Base-by-base conservation (phyloP, 768 basidiomycete genomes). In the Tricholoma matsutake region DNA sequence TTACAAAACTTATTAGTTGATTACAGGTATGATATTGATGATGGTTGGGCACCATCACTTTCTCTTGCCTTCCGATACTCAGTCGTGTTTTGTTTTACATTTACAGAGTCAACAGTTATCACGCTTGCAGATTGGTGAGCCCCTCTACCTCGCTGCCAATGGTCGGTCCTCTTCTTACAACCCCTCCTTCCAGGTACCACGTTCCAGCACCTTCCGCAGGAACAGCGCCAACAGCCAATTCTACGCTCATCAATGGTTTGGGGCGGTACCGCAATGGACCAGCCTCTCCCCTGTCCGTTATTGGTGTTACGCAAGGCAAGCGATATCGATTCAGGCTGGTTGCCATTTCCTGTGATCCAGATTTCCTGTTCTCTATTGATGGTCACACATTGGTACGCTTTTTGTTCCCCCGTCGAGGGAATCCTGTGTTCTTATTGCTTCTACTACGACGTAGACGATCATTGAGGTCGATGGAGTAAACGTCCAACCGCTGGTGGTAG, bases 281-380 rank as follows among this genome's bases (percentile, higher is more conserved):
- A 6, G 25, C 60, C 2, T 65, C 71, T 2, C 65, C 73, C 1
- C 72, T 85, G 25, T 64, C 84, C 0, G 76, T 85, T 2, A 69
- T 86, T 60, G 72, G 73, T 35, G 82, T 87, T 20, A 49, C 66
- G 4, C 60, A 56, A 0, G 76, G 77, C 11, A 69, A 68, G 47
- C 75, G 83, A 4, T 86, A 86, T 63, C 79, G 86, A 14, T 81
- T 87, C 71, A 79, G 86, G 3, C 37, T 88, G 1, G 62, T 87
- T 31, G 72, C 76, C 9, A 76, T 80, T 9, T 81, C 84, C 20
- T 87, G 86, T 65, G 76, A 79, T 55, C 75, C 80, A 1, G 70
- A 74, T 61, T 81, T 70, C 58, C 35, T 58, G 0, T 82, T 84
- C 64, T 79, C 81, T 5, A 79, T 81, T 32, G 76, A 78, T 57